A percentile compares a stretch with the other conserved stretches of the same genome.
These are phyloP conservation scores for Euphrasia confusa DNA, from an alignment of 257 asterid species.

Conservation along the genomic window DNA sequence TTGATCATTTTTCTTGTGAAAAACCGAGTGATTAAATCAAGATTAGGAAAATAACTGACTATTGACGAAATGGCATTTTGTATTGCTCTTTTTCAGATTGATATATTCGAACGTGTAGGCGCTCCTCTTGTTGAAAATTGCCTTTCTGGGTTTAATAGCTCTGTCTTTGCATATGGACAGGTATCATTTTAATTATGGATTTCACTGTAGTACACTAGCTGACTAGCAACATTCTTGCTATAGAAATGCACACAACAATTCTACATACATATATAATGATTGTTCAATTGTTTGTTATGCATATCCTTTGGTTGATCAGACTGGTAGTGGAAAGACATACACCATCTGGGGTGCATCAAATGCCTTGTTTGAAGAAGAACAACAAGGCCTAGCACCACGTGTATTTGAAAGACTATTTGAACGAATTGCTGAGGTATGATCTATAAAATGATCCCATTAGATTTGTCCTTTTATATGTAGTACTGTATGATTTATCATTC, in stretches of 20 bases:
- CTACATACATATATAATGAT: conserved; percentile 8
- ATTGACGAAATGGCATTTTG: conserved; percentile 22
- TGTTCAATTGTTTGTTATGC: conserved; percentile 15
- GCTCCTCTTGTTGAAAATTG: conserved; percentile 96
- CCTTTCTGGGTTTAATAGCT: conserved; percentile 95
- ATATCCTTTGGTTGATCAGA: conserved; percentile 44
- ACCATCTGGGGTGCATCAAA: conserved; percentile 98
- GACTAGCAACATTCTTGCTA: neutral
- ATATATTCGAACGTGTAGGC: conserved; percentile 88
- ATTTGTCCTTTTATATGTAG: neutral
- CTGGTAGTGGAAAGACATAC: conserved; percentile 98
- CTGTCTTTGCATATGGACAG: conserved; percentile 99
- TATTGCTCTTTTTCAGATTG: conserved; percentile 48
- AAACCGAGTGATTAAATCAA: neutral
- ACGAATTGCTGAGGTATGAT: conserved; percentile 66
- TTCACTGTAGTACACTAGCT: neutral
- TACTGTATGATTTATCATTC: neutral
- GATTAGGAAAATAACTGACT: neutral
- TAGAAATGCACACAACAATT: neutral
- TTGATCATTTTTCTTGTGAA: neutral
- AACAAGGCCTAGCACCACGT: conserved; percentile 95
- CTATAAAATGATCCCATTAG: conserved; percentile 5
- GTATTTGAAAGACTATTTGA: conserved; percentile 74
- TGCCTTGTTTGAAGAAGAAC: conserved; percentile 71
- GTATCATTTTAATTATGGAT: conserved; percentile 31